A percentile compares a stretch with the other conserved stretches of the same genome.
Evolutionary conservation across 768 basidiomycete species (phyloP).

Genomic region (Trametopsis cervina): DNA sequence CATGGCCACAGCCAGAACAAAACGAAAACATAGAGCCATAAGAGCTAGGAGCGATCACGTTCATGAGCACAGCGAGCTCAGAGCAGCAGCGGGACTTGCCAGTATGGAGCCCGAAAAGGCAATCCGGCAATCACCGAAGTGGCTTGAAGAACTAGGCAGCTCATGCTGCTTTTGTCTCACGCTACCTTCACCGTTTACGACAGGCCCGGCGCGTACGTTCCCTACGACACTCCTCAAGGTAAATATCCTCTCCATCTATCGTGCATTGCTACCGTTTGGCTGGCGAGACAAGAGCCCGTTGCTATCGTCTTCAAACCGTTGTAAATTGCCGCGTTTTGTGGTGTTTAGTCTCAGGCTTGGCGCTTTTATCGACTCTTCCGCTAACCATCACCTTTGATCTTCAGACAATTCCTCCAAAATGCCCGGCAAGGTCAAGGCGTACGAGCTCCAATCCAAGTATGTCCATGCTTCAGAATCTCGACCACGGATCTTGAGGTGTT

Average conservation of each 20-base stretch:
- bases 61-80: neutral
- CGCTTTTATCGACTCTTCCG: neutral
- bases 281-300: constrained; percentile 5
- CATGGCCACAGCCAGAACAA: neutral
- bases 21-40: neutral
- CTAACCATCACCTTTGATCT: constrained; percentile 8
- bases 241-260: constrained; percentile 17
- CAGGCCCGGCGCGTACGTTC: constrained; percentile 21
- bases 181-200: constrained; percentile 17
- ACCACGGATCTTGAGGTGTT: too few species aligned
- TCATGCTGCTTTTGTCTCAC: constrained; percentile 24
- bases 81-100: neutral
- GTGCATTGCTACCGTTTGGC: constrained; percentile 3
- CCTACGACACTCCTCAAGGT: constrained; percentile 32
- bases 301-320: constrained; percentile 5
- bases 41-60: constrained; percentile 5
- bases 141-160: constrained; percentile 39
- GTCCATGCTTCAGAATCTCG: too few species aligned
- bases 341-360: neutral
- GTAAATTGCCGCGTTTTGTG: neutral
- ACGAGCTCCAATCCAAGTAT: constrained; percentile 94
- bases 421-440: constrained; percentile 92
- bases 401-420: constrained; percentile 37
- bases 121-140: constrained; percentile 22
- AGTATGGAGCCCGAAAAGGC: constrained; percentile 11